phyloP scores from a whole-genome alignment of 345 rosid species.

The Gossypium australe region DNA sequence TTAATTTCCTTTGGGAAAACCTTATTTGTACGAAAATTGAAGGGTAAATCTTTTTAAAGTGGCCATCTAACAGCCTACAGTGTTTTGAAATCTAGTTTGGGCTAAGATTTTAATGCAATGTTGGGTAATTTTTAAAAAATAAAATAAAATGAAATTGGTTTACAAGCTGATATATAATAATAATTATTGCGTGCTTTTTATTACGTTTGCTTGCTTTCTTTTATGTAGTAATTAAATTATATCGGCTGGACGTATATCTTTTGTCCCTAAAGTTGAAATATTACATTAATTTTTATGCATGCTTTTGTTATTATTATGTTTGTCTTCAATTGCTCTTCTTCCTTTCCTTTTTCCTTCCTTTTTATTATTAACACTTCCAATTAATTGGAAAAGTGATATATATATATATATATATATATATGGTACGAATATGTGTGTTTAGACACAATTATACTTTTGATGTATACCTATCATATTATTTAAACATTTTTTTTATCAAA shows the following conservation, averaged over 20 bases:
- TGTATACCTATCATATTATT: background rate
- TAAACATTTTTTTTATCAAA: too few relatives aligned
- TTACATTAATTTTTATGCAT: constrained; percentile 2
- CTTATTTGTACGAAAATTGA: background rate
- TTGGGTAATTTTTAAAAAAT: background rate
- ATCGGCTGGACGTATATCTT: constrained; percentile 2
- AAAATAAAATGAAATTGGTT: background rate
- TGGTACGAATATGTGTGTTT: background rate
- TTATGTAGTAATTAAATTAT: background rate
- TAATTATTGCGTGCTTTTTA: background rate
- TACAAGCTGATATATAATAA: background rate
- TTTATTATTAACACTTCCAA: background rate
- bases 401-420: background rate
- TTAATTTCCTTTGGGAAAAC: background rate
- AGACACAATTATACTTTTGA: background rate
- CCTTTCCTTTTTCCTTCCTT: background rate
- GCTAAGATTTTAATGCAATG: constrained; percentile 10
- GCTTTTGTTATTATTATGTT: background rate
- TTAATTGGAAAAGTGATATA: background rate
- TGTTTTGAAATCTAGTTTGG: background rate
- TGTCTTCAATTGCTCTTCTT: background rate
- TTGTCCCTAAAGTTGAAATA: constrained; percentile 2
- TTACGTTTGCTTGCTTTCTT: background rate
- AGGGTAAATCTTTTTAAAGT: background rate
- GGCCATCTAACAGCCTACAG: background rate